Base-by-base conservation (phyloP, 2,329 filamentous ascomycete species). In the Ophiocordyceps unilateralis region DNA sequence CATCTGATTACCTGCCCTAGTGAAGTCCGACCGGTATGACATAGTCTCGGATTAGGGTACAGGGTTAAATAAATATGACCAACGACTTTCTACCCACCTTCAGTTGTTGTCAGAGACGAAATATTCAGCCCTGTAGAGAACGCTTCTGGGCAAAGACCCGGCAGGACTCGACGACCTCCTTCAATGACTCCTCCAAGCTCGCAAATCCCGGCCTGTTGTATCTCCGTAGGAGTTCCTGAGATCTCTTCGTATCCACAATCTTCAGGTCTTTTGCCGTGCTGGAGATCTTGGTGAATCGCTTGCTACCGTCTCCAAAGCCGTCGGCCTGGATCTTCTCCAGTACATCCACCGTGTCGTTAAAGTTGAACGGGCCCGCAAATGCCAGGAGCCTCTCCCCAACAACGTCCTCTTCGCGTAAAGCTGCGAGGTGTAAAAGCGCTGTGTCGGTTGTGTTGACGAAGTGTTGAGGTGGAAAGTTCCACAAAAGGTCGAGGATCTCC, bases 341-440 rank as follows among this genome's bases (percentile, higher is more conserved):
- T 5, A 21, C 4, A 8, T 21, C 34, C 34, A 39, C 14, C 12
- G 34, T 39, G 10, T 53, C 48, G 30, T 43, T 39, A 10, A 39
- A 55, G 22, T 49, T 55, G 30, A 45, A 53, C 10, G 43, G 26
- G 1, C 44, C 23, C 5, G 43, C 53, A 41, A 48, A 53, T 11
- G 49, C 51, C 34, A 52, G 48, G 39, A 58, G 43, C 38, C 55
- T 53, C 47, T 54, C 50, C 7, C 45, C 43, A 3, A 46, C 32
- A 9, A 56, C 47, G 17, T 45, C 41, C 8, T 50, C 48, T 19
- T 56, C 46, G 0, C 55, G 43, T 5, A 53, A 38, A 5, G 50
- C 55, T 1, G 51, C 52, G 3, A 52, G 46, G 40, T 58, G 55
- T 10, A 59, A 43, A 12, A 48, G 36, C 7, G 51, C 54, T 15